Base-by-base conservation (phyloP, 2,329 filamentous ascomycete species). In the Nakataea oryzae region DNA sequence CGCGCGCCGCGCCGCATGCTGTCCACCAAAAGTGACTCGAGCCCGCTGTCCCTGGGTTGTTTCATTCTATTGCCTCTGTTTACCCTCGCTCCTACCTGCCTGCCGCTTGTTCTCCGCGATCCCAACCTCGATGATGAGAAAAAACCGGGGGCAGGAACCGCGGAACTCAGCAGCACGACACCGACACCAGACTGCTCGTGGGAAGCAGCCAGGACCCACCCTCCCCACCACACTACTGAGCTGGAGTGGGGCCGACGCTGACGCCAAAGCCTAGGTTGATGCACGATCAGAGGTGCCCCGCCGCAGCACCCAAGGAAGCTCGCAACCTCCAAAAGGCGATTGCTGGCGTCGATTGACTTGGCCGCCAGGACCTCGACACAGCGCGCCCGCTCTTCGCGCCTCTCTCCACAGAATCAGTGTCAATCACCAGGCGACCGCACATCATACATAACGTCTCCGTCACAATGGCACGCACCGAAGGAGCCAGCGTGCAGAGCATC, bases 401-500 rank as follows among this genome's bases (percentile, higher is more conserved):
- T n/a, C 21, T 9, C 41, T 50, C 41, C n/a, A n/a, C n/a, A n/a
- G n/a, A n/a, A n/a, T 61, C 14, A 57, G 66, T 58, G 62, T 65
- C 17, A 66, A 67, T 30, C 63, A 65, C 67, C 9, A 17, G 64
- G n/a, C 34, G 34, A 47, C 14, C 8, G 2, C 7, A n/a, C 17
- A 50, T n/a, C n/a, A 50, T 8, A 7, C 21, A 50, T n/a, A n/a
- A 13, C 5, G 41, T 9, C 9, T 24, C 41, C 21, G 24, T n/a
- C 21, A 50, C 41, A 9, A 30, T 41, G 17, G 28, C 59, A 11
- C 47, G 59, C 27, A 55, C 26, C 17, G 54, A 66, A 63, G 57
- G 58, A 13, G 65, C 65, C 61, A 66, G 66, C 61, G 65, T 64
- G 59, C 21, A 27, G 24, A 61, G 59, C 59, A 61, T 54, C 54